Percentiles rank a stretch among this genome's conserved stretches.
phyloP scores from a whole-genome alignment of 208 protist genomes.

The Trichomonas tenax region DNA sequence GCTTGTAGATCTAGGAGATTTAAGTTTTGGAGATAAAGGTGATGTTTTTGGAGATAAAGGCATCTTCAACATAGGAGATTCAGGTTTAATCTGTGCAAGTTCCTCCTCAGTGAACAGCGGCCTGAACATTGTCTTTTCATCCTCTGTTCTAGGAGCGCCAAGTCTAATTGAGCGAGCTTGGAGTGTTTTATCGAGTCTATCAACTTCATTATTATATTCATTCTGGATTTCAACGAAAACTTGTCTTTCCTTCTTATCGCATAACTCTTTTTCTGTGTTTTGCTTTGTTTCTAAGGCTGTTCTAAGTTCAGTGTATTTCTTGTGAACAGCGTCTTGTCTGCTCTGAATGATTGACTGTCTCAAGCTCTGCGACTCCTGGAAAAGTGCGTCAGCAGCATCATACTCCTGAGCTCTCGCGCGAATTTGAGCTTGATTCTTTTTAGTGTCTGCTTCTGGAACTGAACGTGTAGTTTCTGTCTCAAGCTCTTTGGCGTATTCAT shows the following conservation, averaged over 20 bases:
- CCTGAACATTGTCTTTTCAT: not conserved
- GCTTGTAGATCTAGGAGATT: not conserved
- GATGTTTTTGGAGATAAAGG: not conserved
- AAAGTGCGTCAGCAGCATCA: not conserved
- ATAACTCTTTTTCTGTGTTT: not conserved
- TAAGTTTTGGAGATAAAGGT: not conserved
- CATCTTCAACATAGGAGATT: not conserved
- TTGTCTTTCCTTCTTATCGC: not conserved
- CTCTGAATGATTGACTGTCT: not conserved
- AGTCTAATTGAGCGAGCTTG: not conserved
- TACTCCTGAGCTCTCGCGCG: not conserved
- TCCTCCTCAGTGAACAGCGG: not conserved
- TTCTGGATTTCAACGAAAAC: not conserved
- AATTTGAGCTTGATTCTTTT: not conserved
- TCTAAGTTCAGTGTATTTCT: not conserved
- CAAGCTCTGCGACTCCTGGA: not conserved
- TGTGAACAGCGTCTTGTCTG: not conserved
- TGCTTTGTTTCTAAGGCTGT: not conserved
- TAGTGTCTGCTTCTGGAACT: not conserved
- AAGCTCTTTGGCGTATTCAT: not conserved
- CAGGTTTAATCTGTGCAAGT: not conserved
- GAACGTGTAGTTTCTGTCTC: not conserved
- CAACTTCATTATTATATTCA: not conserved
- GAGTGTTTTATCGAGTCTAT: not conserved
- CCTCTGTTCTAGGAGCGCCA: not conserved